These are phyloP conservation scores for Saccharomyces jurei DNA, from an alignment of 805 yeast genomes.

Conservation along the genomic window DNA sequence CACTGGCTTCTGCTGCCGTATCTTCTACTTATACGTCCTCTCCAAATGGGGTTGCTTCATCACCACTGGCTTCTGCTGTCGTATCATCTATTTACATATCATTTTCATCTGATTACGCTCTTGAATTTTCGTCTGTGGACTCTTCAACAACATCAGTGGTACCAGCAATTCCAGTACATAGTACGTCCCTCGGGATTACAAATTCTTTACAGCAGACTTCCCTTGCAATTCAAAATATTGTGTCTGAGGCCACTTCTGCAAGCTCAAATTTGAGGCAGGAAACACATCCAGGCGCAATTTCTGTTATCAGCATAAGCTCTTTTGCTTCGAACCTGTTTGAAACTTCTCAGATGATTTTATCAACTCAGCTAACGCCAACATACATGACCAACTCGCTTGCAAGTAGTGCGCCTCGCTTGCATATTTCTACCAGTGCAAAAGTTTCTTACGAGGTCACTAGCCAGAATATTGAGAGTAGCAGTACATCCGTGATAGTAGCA, in stretches of 20 bases:
- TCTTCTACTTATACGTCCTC: constrained; percentile 1
- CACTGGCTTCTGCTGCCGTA: neutral
- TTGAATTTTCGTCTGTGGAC: neutral
- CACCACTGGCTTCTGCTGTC: constrained; percentile 3
- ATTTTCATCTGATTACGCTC: neutral
- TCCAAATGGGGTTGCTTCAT: neutral
- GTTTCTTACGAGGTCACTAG: neutral
- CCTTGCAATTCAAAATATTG: neutral
- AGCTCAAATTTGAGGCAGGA: neutral
- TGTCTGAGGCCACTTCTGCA: neutral
- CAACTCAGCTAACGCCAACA: neutral
- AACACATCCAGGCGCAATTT: neutral
- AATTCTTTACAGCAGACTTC: neutral
- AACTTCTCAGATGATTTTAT: neutral
- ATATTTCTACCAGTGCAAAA: neutral
- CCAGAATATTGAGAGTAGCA: neutral
- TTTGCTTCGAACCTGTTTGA: neutral
- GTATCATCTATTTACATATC: constrained; percentile 6
- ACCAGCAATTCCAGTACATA: neutral
- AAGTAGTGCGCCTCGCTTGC: neutral
- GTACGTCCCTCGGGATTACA: neutral
- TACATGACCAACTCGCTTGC: neutral
- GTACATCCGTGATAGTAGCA: neutral
- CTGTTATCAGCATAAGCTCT: neutral
- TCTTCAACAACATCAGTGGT: neutral